phyloP scores from a whole-genome alignment of 2,329 filamentous ascomycete genomes.

The Epichloe festucae region DNA sequence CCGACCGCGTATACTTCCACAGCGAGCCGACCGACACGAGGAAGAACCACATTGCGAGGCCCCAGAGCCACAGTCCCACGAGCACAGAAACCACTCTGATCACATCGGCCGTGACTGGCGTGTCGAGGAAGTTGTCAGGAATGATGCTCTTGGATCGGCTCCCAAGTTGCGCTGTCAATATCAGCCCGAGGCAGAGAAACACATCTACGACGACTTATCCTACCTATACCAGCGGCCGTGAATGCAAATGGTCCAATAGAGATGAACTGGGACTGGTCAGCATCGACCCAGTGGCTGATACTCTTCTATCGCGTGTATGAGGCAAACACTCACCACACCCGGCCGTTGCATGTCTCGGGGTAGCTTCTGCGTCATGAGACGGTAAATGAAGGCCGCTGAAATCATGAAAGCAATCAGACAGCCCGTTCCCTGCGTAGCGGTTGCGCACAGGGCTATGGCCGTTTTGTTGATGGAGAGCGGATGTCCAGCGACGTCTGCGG shows the following conservation, averaged over 20 bases:
- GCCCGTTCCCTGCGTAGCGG: slow-evolving; percentile 40
- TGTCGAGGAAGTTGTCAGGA: slow-evolving; percentile 28
- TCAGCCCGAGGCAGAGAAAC: not conserved
- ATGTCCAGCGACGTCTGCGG: slow-evolving; percentile 19
- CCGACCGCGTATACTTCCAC: slow-evolving; percentile 47
- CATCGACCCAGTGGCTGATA: not conserved
- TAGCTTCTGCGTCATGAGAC: slow-evolving; percentile 78
- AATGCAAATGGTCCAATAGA: slow-evolving; percentile 63
- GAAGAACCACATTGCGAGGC: slow-evolving; percentile 74
- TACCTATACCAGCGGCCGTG: slow-evolving; percentile 30
- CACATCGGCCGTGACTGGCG: slow-evolving; percentile 29
- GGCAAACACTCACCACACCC: slow-evolving; percentile 41
- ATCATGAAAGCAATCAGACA: slow-evolving; percentile 60
- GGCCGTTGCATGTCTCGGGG: slow-evolving; percentile 64
- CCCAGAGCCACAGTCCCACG: slow-evolving; percentile 69
- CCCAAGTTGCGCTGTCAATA: slow-evolving; percentile 27
- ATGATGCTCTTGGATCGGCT: slow-evolving; percentile 28
- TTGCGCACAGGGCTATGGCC: slow-evolving; percentile 34
- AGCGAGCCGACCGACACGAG: slow-evolving; percentile 66
- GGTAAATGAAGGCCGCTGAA: slow-evolving; percentile 71
- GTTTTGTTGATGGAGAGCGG: slow-evolving; percentile 20
- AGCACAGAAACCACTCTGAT: slow-evolving; percentile 42
- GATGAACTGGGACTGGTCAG: slow-evolving; percentile 44
- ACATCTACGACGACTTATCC: not conserved
- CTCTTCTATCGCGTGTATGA: too few relatives aligned